Evolutionary conservation across 306 rosid species (phyloP).

Genomic region (Crotalaria pallida): DNA sequence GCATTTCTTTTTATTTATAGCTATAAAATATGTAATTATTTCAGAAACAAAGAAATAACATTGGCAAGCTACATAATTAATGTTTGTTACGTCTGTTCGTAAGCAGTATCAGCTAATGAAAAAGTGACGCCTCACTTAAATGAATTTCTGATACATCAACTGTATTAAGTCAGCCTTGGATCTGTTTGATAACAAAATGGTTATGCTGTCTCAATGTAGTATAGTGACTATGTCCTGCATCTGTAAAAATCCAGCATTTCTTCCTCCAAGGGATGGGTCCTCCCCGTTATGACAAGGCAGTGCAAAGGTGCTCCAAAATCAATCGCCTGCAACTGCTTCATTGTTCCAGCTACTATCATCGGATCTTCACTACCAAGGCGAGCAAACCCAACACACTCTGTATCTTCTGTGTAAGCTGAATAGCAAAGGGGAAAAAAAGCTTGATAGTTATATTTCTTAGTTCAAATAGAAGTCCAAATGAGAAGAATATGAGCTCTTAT

Average conservation of each 20-base stretch:
- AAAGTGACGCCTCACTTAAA: neutral
- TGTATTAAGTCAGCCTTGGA: neutral
- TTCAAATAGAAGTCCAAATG: neutral
- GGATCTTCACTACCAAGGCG: constrained; percentile 87
- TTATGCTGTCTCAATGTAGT: neutral
- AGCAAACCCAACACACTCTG: constrained; percentile 86
- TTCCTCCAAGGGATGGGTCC: constrained; percentile 85
- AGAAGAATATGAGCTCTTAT: neutral
- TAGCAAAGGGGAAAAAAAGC: neutral
- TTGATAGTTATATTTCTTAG: neutral
- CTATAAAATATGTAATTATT: too few relatives aligned
- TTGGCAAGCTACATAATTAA: too few relatives aligned
- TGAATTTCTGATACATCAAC: neutral
- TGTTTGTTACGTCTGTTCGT: neutral
- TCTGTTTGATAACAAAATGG: constrained; percentile 1
- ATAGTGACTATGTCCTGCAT: constrained; percentile 18
- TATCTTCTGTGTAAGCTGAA: constrained; percentile 62
- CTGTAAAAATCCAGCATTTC: constrained; percentile 80
- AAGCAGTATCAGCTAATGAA: neutral
- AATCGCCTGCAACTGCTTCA: constrained; percentile 57
- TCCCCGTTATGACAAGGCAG: constrained; percentile 82
- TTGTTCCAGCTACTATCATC: constrained; percentile 63
- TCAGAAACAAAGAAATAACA: too few relatives aligned
- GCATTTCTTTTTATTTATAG: too few relatives aligned
- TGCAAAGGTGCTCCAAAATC: constrained; percentile 92